These are phyloP conservation scores for Dittrichia graveolens DNA, from an alignment of 129 eudicot species.

Conservation along the genomic window DNA sequence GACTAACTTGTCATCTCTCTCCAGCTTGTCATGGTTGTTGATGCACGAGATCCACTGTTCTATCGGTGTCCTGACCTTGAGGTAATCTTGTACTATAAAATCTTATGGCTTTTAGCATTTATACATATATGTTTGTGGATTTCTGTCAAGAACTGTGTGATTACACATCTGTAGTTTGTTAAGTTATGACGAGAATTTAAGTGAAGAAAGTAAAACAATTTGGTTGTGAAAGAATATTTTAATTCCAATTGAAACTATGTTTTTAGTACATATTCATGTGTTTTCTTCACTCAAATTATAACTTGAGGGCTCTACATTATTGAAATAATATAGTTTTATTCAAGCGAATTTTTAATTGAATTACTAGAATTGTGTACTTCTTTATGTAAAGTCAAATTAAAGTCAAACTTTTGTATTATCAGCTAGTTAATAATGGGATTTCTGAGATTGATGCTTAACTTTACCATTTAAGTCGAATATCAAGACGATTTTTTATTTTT, in stretches of 20 bases:
- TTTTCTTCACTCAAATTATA: neutral
- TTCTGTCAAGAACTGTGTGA: neutral
- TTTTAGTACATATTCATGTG: neutral
- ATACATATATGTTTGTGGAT: neutral
- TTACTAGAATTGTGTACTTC: too few relatives aligned
- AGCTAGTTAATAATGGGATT: neutral
- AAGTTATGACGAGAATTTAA: neutral
- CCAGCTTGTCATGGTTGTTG: conserved; percentile 98
- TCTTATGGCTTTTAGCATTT: conserved; percentile 5
- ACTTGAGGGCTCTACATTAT: neutral
- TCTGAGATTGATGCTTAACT: neutral
- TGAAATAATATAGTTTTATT: too few relatives aligned
- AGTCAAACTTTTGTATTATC: neutral
- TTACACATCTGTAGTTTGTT: neutral
- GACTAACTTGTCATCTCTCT: conserved; percentile 26
- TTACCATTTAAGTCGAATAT: neutral
- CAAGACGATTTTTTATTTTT: neutral
- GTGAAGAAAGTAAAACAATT: neutral
- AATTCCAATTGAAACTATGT: neutral
- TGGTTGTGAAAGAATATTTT: neutral
- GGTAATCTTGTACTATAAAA: conserved; percentile 46
- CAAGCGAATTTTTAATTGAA: too few relatives aligned
- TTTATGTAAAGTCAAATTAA: neutral
- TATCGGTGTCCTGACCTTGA: conserved; percentile 98
- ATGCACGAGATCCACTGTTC: conserved; percentile 93